These are phyloP conservation scores for Condylostoma magnum DNA, from an alignment of 169 alveolate genomes.

Conservation along the genomic window DNA sequence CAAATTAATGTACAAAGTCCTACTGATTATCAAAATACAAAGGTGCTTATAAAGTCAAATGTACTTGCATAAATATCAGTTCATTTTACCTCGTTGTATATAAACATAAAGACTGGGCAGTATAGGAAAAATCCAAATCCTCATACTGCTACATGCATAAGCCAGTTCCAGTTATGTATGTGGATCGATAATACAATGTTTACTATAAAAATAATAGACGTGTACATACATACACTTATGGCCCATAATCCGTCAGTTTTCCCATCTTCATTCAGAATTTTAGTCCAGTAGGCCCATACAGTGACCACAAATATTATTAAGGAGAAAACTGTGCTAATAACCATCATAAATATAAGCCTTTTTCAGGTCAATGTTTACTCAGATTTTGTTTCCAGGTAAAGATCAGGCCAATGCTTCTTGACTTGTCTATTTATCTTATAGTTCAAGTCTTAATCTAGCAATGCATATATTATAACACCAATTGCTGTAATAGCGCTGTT, in stretches of 20 bases:
- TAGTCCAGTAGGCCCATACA: not conserved
- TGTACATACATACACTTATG: conserved; percentile 15
- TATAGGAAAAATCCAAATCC: conserved; percentile 18
- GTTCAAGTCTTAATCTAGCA: conserved; percentile 26
- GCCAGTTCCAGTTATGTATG: conserved; percentile 22
- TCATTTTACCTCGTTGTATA: conserved; percentile 3
- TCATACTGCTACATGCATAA: conserved; percentile 26
- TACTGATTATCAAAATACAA: not conserved
- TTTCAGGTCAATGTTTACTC: not conserved
- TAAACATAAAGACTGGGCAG: conserved; percentile 15
- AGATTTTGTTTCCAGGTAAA: not conserved
- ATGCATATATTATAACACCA: not conserved
- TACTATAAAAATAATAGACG: conserved; percentile 8
- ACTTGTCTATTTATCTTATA: not conserved
- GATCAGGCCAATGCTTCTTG: conserved; percentile 4
- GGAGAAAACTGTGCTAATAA: not conserved
- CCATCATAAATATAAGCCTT: not conserved
- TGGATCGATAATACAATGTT: not conserved
- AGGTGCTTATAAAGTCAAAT: not conserved
- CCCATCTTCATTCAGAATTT: not conserved
- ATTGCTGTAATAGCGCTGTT: conserved; percentile 25
- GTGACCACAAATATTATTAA: not conserved
- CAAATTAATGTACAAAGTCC: not conserved
- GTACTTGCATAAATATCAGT: not conserved
- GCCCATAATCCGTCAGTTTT: conserved; percentile 4